Evolutionary conservation across 331 rosid species (phyloP), one percentile per base, ranked within the genome.

Genomic region (Malus hybrid): DNA sequence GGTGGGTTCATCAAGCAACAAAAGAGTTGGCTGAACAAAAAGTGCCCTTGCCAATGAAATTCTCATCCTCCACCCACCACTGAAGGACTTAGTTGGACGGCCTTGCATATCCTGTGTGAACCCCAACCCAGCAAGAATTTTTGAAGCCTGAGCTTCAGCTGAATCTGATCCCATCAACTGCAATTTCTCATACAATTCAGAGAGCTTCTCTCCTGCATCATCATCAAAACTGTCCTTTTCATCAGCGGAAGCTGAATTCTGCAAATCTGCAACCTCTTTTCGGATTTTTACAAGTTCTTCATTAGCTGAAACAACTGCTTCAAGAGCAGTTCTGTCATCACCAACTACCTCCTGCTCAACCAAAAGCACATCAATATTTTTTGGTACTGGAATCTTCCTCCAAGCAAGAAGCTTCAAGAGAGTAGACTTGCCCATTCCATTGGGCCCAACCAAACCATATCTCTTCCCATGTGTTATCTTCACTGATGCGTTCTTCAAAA

Each of bases 11-110:
- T 90, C 97, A 29, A 92, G 90, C 77, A 92, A 79, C 63, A 92
- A 78, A 62, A 90, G 87, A 20, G 96, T 92, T 60, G 93, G 93
- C 75, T 92, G 94, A 53, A 87, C 96, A 77, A 92, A 92, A 72
- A 92, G 94, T 34, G 90, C 96, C 75, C 96, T 86, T 50, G 96
- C 96, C 77, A 58, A 80, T 64, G 96, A 90, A 80, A 90, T 87
- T 82, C 97, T 90, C 96, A 92, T 93, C 75, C 96, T 88, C 97
- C 91, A 87, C 48, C 93, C 96, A 68, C 97, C 97, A 80, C 93
- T 92, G 74, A 90, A 90, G 71, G 97, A 90, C 97, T 58, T 58
- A 22, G 63, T 58, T 5, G 63, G 63, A 58, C 26, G 26, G 13
- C 28, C 63, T 58, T 58, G 63, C 26, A 58, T 58, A 22, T 58